phyloP scores from a whole-genome alignment of 805 yeast genomes.

The Yamadazyma ubonensis region DNA sequence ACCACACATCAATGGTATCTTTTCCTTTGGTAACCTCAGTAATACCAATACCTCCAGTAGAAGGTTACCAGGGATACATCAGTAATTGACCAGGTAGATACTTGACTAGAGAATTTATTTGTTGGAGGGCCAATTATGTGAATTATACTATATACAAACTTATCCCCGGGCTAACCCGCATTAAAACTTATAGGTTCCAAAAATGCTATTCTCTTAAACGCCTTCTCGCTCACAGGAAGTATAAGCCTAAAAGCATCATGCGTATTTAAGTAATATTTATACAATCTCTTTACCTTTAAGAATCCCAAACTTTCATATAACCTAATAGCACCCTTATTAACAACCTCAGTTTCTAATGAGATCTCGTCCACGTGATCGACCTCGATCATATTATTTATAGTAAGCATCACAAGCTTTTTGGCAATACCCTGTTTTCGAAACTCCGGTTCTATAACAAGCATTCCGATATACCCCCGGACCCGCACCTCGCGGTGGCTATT shows the following conservation, averaged over 20 bases:
- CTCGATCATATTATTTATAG: slow-evolving; percentile 64
- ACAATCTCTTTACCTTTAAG: slow-evolving; percentile 69
- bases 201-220: slow-evolving; percentile 45
- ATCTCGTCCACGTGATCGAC: slow-evolving; percentile 75
- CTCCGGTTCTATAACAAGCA: slow-evolving; percentile 79
- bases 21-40: no score
- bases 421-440: slow-evolving; percentile 85
- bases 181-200: slow-evolving; percentile 6
- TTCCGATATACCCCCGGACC: slow-evolving; percentile 89
- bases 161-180: no score
- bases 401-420: slow-evolving; percentile 58
- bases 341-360: slow-evolving; percentile 89
- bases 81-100: no score
- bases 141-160: neutral
- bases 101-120: no score
- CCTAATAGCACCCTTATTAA: slow-evolving; percentile 65
- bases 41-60: no score
- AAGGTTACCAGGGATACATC: no score
- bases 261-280: slow-evolving; percentile 84
- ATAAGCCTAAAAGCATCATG: slow-evolving; percentile 91
- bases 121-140: no score
- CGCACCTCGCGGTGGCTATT: slow-evolving; percentile 74
- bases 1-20: no score
- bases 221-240: slow-evolving; percentile 67
- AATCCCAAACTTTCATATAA: slow-evolving; percentile 79